A percentile compares a stretch with the other conserved stretches of the same genome.
Conservation (phyloP, 352 stramenopile species). For the Pythium graminicola region DNA sequence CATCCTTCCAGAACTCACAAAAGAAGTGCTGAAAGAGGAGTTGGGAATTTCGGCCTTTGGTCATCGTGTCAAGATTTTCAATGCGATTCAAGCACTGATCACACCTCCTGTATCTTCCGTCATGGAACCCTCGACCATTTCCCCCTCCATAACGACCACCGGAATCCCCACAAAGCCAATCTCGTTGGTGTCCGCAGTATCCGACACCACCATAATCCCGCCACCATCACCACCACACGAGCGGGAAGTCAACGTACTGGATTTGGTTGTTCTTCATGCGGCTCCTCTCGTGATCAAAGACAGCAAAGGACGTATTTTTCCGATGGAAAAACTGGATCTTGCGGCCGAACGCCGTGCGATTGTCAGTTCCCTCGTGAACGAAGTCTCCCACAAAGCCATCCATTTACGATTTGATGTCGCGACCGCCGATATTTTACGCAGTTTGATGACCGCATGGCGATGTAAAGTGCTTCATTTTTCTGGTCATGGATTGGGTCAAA, state of each 20-base stretch:
- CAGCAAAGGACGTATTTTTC: conserved; percentile 56
- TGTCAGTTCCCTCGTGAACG: conserved; percentile 57
- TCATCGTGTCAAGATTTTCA: conserved; percentile 50
- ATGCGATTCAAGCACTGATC: conserved; percentile 45
- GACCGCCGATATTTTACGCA: conserved; percentile 65
- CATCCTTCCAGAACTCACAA: conserved; percentile 53
- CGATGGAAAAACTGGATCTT: conserved; percentile 81
- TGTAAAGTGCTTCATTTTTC: conserved; percentile 78
- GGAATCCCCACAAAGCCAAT: too few relatives aligned
- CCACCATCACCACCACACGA: background rate
- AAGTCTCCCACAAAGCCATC: conserved; percentile 70
- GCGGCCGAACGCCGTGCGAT: conserved; percentile 68
- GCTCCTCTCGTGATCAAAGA: conserved; percentile 76
- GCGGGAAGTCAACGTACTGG: conserved; percentile 45
- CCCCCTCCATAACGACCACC: background rate
- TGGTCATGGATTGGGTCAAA: conserved; percentile 60
- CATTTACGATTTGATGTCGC: conserved; percentile 74
- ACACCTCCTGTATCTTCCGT: background rate
- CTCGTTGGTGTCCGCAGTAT: too few relatives aligned
- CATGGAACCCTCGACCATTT: background rate
- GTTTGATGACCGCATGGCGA: conserved; percentile 70
- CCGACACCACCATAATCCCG: background rate
- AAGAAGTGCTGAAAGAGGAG: conserved; percentile 58
- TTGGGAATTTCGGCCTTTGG: conserved; percentile 55
- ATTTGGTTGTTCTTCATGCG: conserved; percentile 76